Base-by-base conservation (phyloP, 148 eudicot genomes). In the Cornus kousa region DNA sequence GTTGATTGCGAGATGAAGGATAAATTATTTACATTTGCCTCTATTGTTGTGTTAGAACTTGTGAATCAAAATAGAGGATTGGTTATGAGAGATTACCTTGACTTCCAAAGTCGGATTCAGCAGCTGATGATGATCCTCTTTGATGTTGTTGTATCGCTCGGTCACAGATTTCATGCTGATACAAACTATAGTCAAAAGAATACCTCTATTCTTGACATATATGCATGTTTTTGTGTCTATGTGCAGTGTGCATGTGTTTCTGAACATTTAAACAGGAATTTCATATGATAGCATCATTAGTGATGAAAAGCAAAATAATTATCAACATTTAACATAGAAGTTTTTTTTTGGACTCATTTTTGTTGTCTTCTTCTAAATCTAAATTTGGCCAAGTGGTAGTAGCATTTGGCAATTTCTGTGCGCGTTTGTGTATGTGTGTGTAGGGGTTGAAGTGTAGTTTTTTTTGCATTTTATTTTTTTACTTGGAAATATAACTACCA, bases 151-250 rank as follows among this genome's bases (percentile, higher is more conserved):
- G 90, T 88, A 91, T 67, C 91, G 82, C 72, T 90, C 89, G 0
- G 88, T 86, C 69, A 88, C 76, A 57, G 88, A 55, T 74, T 78
- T 90, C 88, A 90, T 86, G 89, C 96, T 91, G 91, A 67, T 22
- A n/a, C 57, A 17, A 59, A 74, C 17, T 32, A 57, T 22, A 74
- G 50, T 13, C 67, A 73, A 57, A 24, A 73, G 7, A 57, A 14
- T 5, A 57, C 14, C 57, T 71, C 46, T 46, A 53, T 46, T 53
- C 64, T 73, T 31, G 3, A 9, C 16, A 55, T 28, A 32, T 11
- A 33, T 33, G 12, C 35, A 6, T 68, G 59, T 68, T 4, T 32
- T 16, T 33, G 7, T 68, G 20, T 32, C 14, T 31, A 13, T 24
- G 71, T 68, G 31, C 48, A 43, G 48, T 43, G 48, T 43, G 48